Base-by-base conservation (phyloP, 2,329 filamentous ascomycete genomes). In the Metarhizium rileyi region DNA sequence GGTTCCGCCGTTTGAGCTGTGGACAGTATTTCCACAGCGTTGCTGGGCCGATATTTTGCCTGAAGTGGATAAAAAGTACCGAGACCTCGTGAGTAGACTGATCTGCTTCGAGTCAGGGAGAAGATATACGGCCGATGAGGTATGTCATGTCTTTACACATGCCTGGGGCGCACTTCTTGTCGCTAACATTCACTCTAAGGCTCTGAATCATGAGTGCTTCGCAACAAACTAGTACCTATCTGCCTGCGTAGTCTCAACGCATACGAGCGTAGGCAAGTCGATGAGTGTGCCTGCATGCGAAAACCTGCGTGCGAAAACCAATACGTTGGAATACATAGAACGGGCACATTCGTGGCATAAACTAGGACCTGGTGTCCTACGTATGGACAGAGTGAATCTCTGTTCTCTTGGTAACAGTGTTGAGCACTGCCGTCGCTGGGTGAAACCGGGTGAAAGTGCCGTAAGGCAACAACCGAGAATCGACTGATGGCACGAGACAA, bases 1-100 rank as follows among this genome's bases (percentile, higher is more conserved):
- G 52, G 80, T 81, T 1, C 86, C 87, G 0, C 93, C 95, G 18
- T 98, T 95, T 76, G 87, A 90, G 14, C 94, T 90, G 65, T 98
- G 95, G 69, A 78, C 82, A 38, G 72, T 81, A 14, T 96, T 95
- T 61, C 77, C 82, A 4, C 66, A 72, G 0, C 77, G 77, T 55
- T 54, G 71, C 0, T 96, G 90, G 90, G 72, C 80, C 1, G 76
- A 78, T 1, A 71, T 96, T 18, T 68, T 97, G 40, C 80, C 80
- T 0, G 74, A 72, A 5, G 75, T 81, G 0, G 75, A 80, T 26
- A 65, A 72, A 0, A 69, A 70, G 14, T 84, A 81, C 26, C 74
- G 78, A 51, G 77, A 86, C 53, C 68, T 96, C 30, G 80, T 94
- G 9, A 73, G 71, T 36, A 71, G 70, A 5, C 65, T 95, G 54